Evolutionary conservation across 495 filamentous ascomycete species (phyloP).

Genomic region (Annulohypoxylon nitens): DNA sequence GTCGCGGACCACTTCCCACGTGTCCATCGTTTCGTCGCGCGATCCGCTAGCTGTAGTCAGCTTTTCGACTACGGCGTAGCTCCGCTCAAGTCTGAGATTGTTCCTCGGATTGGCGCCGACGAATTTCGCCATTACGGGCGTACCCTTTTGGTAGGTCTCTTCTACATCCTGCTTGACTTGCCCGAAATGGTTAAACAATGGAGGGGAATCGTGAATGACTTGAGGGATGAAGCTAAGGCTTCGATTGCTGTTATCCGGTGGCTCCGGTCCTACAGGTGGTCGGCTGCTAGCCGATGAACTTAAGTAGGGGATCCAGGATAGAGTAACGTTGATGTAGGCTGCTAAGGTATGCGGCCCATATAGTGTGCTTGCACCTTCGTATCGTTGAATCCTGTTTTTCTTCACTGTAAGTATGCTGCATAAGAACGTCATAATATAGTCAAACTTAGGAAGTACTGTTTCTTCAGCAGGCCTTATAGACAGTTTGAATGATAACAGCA

Average conservation of each 20-base stretch:
- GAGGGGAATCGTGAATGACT: conserved; percentile 80
- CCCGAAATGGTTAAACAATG: conserved; percentile 82
- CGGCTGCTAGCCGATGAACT: conserved; percentile 57
- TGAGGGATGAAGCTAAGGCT: conserved; percentile 84
- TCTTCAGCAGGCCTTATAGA: not conserved
- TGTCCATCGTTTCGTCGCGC: not conserved
- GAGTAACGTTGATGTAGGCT: conserved; percentile 89
- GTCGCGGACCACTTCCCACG: conserved; percentile 76
- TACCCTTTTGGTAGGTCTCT: conserved; percentile 66
- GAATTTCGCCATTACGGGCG: conserved; percentile 74
- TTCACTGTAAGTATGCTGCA: conserved; percentile 22
- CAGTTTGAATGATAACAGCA: conserved; percentile 5
- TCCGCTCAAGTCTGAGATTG: conserved; percentile 81
- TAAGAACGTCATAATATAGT: not conserved
- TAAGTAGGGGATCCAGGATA: conserved; percentile 79
- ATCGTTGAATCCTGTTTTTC: conserved; percentile 75
- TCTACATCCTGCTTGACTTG: conserved; percentile 73
- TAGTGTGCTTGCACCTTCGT: conserved; percentile 94
- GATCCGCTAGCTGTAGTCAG: conserved; percentile 43
- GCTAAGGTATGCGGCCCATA: conserved; percentile 93
- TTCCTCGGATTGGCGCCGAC: conserved; percentile 93
- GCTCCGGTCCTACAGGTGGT: conserved; percentile 71
- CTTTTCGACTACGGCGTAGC: conserved; percentile 83
- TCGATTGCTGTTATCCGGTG: conserved; percentile 84
- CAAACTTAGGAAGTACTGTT: conserved; percentile 10